Base-by-base conservation (phyloP, 805 yeast species). In the Yamadazyma phyllophila region DNA sequence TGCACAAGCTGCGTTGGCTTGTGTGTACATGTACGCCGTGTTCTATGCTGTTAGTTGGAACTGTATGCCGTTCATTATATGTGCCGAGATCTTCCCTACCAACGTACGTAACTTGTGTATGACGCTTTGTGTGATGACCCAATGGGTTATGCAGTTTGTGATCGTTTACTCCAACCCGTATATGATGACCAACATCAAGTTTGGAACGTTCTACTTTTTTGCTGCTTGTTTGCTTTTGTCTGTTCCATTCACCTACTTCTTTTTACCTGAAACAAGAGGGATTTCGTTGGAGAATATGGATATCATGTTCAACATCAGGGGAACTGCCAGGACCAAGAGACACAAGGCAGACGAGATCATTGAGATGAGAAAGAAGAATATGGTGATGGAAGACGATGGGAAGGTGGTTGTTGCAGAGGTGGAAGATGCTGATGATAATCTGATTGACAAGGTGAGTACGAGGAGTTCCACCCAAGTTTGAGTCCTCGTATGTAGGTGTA, bases 211-310 rank as follows among this genome's bases (percentile, higher is more conserved):
- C 32, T 38, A 42, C 35, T 44, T 43, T 16, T 47, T 44, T 33
- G 47, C 41, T 4, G 32, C 39, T 15, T 26, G 43, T 11, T 37
- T 39, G n/a, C 12, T 41, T 3, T 31, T 44, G 12, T 40, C 47
- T 7, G 15, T 43, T 20, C 47, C 45, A 9, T 44, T 47, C 26
- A 31, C 32, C 10, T 39, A 29, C 24, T 43, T 42, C 26, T 29
- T 32, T 10, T 14, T 46, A 9, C 47, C 50, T 9, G 50, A 47
- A 16, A 47, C 46, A 8, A 43, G 39, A 37, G 47, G 47, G 13
- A 36, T 47, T 14, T 36, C 50, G 8, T 43, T 47, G 31, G 47
- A 47, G 26, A 39, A 46, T 20, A 46, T 46, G 49, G 49, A 46
- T 30, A 35, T 39, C 12, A 24, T 46, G 46, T 46, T 46, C 26